phyloP scores from a whole-genome alignment of 345 rosid species.

The Euphorbia lathyris region DNA sequence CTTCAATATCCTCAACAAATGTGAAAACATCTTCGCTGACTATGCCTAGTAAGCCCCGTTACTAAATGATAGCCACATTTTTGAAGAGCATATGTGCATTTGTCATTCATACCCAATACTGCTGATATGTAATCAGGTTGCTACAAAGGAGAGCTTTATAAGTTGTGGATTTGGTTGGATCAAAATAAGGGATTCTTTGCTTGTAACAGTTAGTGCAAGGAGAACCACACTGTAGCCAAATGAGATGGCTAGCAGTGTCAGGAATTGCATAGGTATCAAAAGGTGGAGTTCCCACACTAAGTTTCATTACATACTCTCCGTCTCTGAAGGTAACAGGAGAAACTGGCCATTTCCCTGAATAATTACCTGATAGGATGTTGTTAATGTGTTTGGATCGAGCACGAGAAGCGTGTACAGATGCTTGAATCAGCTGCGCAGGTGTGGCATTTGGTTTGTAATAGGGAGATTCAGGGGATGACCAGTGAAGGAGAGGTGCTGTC shows the following conservation, averaged over 20 bases:
- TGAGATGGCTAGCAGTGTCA: slow-evolving; percentile 22
- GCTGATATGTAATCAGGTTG: neutral
- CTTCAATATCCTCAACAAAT: neutral
- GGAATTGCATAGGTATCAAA: slow-evolving; percentile 4
- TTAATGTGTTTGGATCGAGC: neutral
- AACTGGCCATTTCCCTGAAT: neutral
- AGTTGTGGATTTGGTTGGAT: slow-evolving; percentile 4
- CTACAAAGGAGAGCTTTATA: neutral
- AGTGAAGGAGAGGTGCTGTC: slow-evolving; percentile 9
- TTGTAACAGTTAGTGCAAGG: slow-evolving; percentile 4
- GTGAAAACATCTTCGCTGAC: slow-evolving; percentile 11
- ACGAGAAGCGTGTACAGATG: neutral
- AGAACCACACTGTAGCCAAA: slow-evolving; percentile 23
- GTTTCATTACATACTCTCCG: neutral
- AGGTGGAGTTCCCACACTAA: neutral
- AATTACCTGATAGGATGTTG: neutral
- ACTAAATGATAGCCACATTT: neutral
- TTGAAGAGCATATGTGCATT: neutral
- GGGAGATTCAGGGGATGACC: slow-evolving; percentile 23
- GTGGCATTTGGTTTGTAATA: slow-evolving; percentile 14
- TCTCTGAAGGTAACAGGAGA: neutral
- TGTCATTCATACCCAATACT: neutral
- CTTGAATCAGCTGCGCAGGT: neutral
- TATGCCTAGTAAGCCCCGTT: neutral
- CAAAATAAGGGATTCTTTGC: neutral